Base-by-base conservation (phyloP, 805 yeast species). In the Maudiozyma bulderi region DNA sequence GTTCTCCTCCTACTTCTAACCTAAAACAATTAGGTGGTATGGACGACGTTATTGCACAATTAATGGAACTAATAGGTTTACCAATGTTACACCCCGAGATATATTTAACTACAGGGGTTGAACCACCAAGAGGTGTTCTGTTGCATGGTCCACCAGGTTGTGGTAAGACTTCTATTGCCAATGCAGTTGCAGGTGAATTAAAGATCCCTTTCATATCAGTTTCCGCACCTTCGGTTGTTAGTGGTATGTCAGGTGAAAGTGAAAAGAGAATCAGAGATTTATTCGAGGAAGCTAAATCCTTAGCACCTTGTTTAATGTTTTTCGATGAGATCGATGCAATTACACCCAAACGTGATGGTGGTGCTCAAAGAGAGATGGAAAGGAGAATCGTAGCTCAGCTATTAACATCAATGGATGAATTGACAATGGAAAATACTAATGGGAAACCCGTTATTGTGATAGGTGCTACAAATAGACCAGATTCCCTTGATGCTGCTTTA, bases 71-170 rank as follows among this genome's bases (percentile, higher is more conserved):
- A 38, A 84, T 93, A 1, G 96, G 95, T 1, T 73, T 91, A 70
- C 99, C 99, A 1, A 82, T 93, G 33, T 68, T 86, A 20, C 98
- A 93, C 59, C 97, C 98, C 0, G 99, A 93, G 65, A 86, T 93
- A 1, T 93, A 87, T 62, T 55, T 72, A 28, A 75, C 90, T 7
- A 84, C 95, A 0, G 98, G 98, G 29, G 90, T 90, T 11, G 95
- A 88, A 56, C 97, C 97, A 14, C 95, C 98, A 15, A 74, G 96
- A 29, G 98, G 98, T 41, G 86, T 93, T 0, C 65, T 93, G 32
- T 68, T 93, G n/a, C 95, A 90, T 65, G 99, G 99, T 0, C 99
- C 99, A 0, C 99, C 98, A 1, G 99, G 99, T 13, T 93, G 99
- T 72, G 99, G 99, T 64, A 93, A 93, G 60, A 93, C 99, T 0